Conservation (phyloP, 768 basidiomycete genomes). For the Arthromyces matolae region DNA sequence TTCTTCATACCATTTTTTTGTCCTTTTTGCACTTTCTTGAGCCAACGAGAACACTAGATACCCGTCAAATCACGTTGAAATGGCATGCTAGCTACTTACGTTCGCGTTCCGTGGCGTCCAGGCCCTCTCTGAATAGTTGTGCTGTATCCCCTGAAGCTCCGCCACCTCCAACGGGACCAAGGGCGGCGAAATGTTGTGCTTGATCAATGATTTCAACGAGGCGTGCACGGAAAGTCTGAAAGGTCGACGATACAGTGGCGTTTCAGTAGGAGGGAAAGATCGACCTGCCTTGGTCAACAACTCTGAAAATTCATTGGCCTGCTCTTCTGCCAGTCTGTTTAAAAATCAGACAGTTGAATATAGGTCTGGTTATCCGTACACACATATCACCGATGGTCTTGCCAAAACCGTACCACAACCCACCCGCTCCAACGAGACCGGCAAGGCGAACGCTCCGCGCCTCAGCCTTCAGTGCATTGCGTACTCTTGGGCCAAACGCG, state of each 20-base stretch:
- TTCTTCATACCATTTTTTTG: conserved; percentile 84
- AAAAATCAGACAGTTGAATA: not conserved
- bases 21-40: conserved; percentile 73
- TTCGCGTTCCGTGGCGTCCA: conserved; percentile 91
- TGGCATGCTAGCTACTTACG: conserved; percentile 45
- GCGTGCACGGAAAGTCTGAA: conserved; percentile 72
- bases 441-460: conserved; percentile 81
- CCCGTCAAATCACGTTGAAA: conserved; percentile 3
- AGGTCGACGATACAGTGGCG: not conserved
- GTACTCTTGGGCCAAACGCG: conserved; percentile 72
- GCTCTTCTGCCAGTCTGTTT: conserved; percentile 69
- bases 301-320: conserved; percentile 67
- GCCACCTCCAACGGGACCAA: conserved; percentile 57
- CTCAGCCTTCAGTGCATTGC: conserved; percentile 87
- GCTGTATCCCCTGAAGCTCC: conserved; percentile 53
- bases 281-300: conserved; percentile 59
- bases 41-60: conserved; percentile 76
- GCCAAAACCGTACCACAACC: conserved; percentile 91
- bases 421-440: conserved; percentile 80
- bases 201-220: conserved; percentile 81
- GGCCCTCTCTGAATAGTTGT: conserved; percentile 82
- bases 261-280: not conserved
- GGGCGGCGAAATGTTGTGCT: conserved; percentile 80
- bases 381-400: conserved; percentile 83
- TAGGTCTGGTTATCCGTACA: conserved; percentile 6